Percentiles rank a stretch among this genome's conserved stretches.
Conservation (phyloP, 164 flowering plant species). For the Cinnamomum micranthum region DNA sequence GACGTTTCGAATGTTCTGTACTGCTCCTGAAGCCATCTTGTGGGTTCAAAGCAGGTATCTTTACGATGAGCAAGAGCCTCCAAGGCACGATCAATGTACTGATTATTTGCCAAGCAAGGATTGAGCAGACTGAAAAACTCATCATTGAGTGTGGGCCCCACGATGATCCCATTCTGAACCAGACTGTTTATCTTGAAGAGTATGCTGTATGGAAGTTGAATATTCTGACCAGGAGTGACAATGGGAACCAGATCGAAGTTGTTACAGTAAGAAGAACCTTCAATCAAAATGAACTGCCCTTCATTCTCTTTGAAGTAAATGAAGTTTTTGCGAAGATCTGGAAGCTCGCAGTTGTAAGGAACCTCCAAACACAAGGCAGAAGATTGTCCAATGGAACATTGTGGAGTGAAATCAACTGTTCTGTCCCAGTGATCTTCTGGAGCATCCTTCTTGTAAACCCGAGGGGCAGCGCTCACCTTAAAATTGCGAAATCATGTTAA, state of each 20-base stretch:
- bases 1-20: slow-evolving; percentile 27
- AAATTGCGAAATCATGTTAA: background rate
- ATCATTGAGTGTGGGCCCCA: slow-evolving; percentile 55
- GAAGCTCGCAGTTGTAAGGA: slow-evolving; percentile 33
- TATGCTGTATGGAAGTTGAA: slow-evolving; percentile 51
- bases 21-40: slow-evolving; percentile 53
- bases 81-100: slow-evolving; percentile 51
- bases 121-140: slow-evolving; percentile 48
- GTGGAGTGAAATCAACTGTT: slow-evolving; percentile 63
- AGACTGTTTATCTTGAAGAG: slow-evolving; percentile 57
- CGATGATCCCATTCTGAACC: slow-evolving; percentile 72
- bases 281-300: slow-evolving; percentile 30
- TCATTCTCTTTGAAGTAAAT: slow-evolving; percentile 39
- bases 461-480: slow-evolving; percentile 68
- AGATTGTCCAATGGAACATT: slow-evolving; percentile 63
- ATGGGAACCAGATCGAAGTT: slow-evolving; percentile 56
- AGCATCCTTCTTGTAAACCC: slow-evolving; percentile 46
- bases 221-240: slow-evolving; percentile 36
- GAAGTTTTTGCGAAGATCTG: slow-evolving; percentile 45
- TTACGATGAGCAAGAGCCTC: slow-evolving; percentile 53
- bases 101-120: slow-evolving; percentile 30
- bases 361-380: slow-evolving; percentile 71
- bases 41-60: slow-evolving; percentile 82
- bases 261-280: slow-evolving; percentile 33
- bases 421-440: slow-evolving; percentile 68